Conservation (phyloP, 2,329 filamentous ascomycete genomes). For the Colletotrichum sp. region DNA sequence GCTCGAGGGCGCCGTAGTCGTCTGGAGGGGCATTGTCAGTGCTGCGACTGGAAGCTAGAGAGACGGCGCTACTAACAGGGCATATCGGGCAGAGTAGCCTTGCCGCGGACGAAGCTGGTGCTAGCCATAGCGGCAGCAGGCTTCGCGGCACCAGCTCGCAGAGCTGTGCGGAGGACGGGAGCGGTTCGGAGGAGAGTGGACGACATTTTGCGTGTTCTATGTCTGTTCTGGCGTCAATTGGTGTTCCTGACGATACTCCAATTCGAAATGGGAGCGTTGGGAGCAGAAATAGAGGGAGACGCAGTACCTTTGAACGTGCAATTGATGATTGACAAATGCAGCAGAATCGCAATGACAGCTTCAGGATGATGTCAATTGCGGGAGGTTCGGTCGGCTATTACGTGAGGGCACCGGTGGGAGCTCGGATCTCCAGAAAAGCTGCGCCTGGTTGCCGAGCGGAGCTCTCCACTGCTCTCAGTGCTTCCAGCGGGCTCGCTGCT, state of each 20-base stretch:
- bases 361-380: slow-evolving; percentile 19
- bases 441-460: slow-evolving; percentile 6
- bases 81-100: slow-evolving; percentile 95
- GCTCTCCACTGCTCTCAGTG: not conserved
- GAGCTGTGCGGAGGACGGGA: slow-evolving; percentile 70
- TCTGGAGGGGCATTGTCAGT: slow-evolving; percentile 58
- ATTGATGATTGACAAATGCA: slow-evolving; percentile 24
- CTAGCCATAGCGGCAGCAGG: slow-evolving; percentile 68
- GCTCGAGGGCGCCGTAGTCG: slow-evolving; percentile 95
- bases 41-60: not conserved
- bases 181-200: slow-evolving; percentile 75
- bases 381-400: slow-evolving; percentile 20
- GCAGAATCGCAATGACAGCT: not conserved
- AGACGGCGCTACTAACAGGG: slow-evolving; percentile 45
- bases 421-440: slow-evolving; percentile 21
- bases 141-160: slow-evolving; percentile 70
- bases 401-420: slow-evolving; percentile 9
- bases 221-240: not conserved
- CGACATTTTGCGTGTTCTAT: slow-evolving; percentile 64
- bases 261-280: no score
- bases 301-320: slow-evolving; percentile 10
- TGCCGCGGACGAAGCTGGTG: slow-evolving; percentile 81
- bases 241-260: not conserved
- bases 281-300: not conserved
- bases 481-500: not conserved